Base-by-base conservation (phyloP, 1,284 basidiomycete genomes). In the Chalciporus sp. region DNA sequence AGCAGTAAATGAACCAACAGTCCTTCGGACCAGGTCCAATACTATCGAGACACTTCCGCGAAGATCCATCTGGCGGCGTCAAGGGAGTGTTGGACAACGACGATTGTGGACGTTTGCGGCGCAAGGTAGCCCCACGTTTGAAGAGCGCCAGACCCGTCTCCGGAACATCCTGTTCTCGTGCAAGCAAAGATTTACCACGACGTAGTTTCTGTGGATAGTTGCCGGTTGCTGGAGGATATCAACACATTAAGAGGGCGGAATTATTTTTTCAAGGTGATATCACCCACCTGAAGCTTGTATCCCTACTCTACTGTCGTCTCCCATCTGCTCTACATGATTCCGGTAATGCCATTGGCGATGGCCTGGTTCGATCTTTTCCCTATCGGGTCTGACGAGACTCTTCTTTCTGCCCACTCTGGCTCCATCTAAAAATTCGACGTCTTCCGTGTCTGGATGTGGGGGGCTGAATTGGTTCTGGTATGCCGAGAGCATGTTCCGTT, bases 331-430 rank as follows among this genome's bases (percentile, higher is more conserved):
- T 14, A 93, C 92, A 73, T 92, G 94, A 60, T 83, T 89, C 50
- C 94, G 87, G 74, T 99, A 99, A 75, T 98, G 91, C 87, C 91
- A 99, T 62, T 96, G 88, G 42, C 95, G 84, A 77, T 98, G 95
- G 46, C 86, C 87, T 9, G 95, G 95, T 68, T 98, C 95, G 66
- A 98, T 94, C 78, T 96, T 92, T 78, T 98, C 96, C 58, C 96
- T 81, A 73, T 99, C 96, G 8, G 97, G 96, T 53, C 85, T 80
- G 51, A 98, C 93, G 45, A 99, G 82, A 67, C 90, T 94, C 82
- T 95, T 96, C 80, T 98, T 98, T 68, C 95, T 76, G 53, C 77
- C 74, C 43, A 91, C 72, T 70, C 76, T 59, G 64, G 75, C 61
- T 61, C 69, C 44, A 61, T 69, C 62, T 28, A 60, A 65, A 47